Evolutionary conservation across 208 protist species (phyloP).

Genomic region (Endotrypanum monterogeii): DNA sequence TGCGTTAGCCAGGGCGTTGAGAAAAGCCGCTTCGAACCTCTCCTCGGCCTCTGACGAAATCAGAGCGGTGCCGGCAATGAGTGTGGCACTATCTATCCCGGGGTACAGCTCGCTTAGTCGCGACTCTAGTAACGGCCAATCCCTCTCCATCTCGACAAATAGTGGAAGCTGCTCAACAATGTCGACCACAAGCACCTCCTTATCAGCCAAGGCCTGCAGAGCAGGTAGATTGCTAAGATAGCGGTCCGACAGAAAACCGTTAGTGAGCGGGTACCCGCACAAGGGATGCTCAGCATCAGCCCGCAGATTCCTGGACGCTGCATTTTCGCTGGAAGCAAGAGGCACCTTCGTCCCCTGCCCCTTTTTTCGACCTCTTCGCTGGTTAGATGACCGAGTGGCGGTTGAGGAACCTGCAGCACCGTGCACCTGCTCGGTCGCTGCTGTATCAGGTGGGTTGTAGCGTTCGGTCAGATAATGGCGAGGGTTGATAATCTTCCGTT

Average conservation of each 20-base stretch:
- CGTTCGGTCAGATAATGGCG: conserved; percentile 58
- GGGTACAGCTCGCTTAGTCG: conserved; percentile 64
- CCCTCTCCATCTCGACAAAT: conserved; percentile 52
- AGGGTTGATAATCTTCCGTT: conserved; percentile 53
- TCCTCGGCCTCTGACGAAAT: conserved; percentile 37
- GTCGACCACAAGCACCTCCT: conserved; percentile 52
- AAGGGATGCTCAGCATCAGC: conserved; percentile 52
- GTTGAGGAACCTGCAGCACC: not conserved
- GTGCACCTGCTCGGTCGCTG: not conserved
- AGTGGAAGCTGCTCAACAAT: conserved; percentile 46
- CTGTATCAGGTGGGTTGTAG: conserved; percentile 54
- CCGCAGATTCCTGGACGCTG: conserved; percentile 19
- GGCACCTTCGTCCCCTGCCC: conserved; percentile 16
- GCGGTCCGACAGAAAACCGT: conserved; percentile 66
- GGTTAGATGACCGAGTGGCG: conserved; percentile 8
- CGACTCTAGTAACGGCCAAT: conserved; percentile 42
- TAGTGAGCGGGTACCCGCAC: conserved; percentile 54
- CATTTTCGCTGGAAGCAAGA: conserved; percentile 3
- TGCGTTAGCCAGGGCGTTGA: conserved; percentile 13
- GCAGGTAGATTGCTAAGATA: conserved; percentile 54
- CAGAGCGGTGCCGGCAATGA: conserved; percentile 42
- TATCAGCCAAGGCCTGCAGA: conserved; percentile 52
- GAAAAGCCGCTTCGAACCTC: conserved; percentile 31
- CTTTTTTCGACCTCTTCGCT: conserved; percentile 26
- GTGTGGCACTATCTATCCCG: conserved; percentile 37